Conservation (phyloP, 768 basidiomycete genomes). For the Termitomyces sp. region DNA sequence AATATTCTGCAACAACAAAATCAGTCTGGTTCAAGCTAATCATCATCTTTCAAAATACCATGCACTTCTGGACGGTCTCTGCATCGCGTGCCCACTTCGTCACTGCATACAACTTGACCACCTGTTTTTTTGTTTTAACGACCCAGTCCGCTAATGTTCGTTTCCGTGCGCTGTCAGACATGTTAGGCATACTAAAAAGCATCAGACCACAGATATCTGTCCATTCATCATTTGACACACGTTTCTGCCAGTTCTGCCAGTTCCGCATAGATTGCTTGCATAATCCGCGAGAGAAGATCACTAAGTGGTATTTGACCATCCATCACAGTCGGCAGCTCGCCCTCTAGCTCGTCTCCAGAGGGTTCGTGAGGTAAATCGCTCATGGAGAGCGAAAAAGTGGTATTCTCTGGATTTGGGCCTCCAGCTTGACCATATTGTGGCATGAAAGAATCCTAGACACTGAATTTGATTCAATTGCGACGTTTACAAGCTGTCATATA, state of each 20-base stretch:
- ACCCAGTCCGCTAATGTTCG: conserved; percentile 84
- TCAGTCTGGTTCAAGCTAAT: neutral
- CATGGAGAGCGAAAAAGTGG: neutral
- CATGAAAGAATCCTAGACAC: conserved; percentile 3
- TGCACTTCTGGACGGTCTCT: conserved; percentile 79
- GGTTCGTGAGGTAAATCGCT: conserved; percentile 16
- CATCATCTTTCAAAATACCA: conserved; percentile 39
- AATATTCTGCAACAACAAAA: conserved; percentile 55
- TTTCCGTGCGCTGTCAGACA: conserved; percentile 78
- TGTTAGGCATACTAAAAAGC: conserved; percentile 60
- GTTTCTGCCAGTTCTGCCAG: conserved; percentile 82
- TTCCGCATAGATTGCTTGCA: conserved; percentile 79
- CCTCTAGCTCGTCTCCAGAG: conserved; percentile 55
- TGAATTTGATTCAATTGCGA: neutral
- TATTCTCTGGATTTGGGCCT: neutral
- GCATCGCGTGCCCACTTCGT: conserved; percentile 86
- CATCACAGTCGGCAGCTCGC: conserved; percentile 66
- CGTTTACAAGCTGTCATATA: neutral
- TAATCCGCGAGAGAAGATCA: conserved; percentile 70
- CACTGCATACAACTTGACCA: conserved; percentile 84
- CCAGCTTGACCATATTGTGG: conserved; percentile 6
- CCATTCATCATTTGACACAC: conserved; percentile 39
- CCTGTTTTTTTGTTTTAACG: conserved; percentile 85
- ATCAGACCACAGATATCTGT: conserved; percentile 1
- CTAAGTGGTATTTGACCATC: conserved; percentile 73